These are phyloP conservation scores for Pseudogymnoascus pannorum DNA, from an alignment of 2,329 filamentous ascomycete species.

Conservation along the genomic window DNA sequence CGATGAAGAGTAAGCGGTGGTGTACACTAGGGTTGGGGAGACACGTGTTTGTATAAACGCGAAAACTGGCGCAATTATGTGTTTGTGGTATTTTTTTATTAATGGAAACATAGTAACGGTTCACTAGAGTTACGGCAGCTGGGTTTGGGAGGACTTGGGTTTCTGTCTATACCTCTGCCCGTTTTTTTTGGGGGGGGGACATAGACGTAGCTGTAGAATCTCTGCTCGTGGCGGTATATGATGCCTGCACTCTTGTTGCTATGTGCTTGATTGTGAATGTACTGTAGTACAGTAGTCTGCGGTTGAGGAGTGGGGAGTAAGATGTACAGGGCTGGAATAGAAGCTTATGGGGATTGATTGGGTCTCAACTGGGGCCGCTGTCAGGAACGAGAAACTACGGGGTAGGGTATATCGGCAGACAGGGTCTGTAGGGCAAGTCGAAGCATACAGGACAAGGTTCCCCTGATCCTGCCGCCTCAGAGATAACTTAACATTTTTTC, in stretches of 20 bases:
- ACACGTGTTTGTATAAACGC: conserved; percentile 1
- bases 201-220: conserved; percentile 3
- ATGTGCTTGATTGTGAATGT: neutral
- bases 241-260: neutral
- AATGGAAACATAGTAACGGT: conserved; percentile 1
- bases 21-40: neutral
- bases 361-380: neutral
- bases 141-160: neutral
- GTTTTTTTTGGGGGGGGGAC: neutral
- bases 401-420: neutral
- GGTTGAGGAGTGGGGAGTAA: neutral
- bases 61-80: conserved; percentile 5
- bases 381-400: neutral
- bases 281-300: neutral
- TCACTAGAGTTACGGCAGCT: neutral
- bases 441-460: neutral
- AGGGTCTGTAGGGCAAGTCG: neutral
- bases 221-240: neutral
- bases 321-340: neutral
- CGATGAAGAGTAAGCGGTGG: conserved; percentile 29
- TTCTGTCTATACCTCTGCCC: neutral
- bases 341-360: neutral
- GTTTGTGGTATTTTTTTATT: neutral
- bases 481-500: neutral
- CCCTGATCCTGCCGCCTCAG: neutral